Evolutionary conservation across 352 stramenopile genomes (phyloP), one percentile per base, ranked within the genome.

Genomic region (Globisporangium solare): DNA sequence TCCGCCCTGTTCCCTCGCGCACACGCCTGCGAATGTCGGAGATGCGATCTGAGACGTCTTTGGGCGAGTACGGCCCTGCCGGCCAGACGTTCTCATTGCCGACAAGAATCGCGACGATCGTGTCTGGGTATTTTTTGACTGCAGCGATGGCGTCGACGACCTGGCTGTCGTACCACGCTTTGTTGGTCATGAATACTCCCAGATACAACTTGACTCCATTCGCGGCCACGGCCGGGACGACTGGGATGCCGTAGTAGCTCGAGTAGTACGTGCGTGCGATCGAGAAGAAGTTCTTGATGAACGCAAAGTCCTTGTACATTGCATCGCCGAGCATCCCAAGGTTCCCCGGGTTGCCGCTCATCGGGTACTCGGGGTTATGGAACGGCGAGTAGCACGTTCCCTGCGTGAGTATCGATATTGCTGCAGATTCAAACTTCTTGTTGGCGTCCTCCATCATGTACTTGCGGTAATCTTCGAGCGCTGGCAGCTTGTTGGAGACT

Each of bases 181-280:
- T 79, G 12, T 67, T 51, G 2, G 80, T 91, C 79, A 94, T 89
- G 66, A 68, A 92, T 12, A 94, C 75, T 7, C 83, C 83, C 2
- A 94, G 68, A 47, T 79, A 89, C 32, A 94, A 73, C 40, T 73
- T 69, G 21, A 94, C 49, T 11, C 67, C 67, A 46, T 80, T 58
- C 13, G 67, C 70, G 2, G 71, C 74, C 4, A 81, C 81, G 14
- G 63, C 46, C 1, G 66, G 67, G 0, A 76, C 42, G 10, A 94
- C 67, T 0, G 66, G 54, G 20, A 80, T 70, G 22, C 76, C 78
- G 57, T 76, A 88, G 66, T 74, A 88, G 39, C 39, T 79, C 55
- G 82, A 83, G 64, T 94, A 94, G 64, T 94, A 92, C 40, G 82
- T 94, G 39, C 84, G 80, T 27, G 73, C 77, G 45, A 83, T 56